Base-by-base conservation (phyloP, 371 early-diverging fungal genomes). In the Mortierella sp. region DNA sequence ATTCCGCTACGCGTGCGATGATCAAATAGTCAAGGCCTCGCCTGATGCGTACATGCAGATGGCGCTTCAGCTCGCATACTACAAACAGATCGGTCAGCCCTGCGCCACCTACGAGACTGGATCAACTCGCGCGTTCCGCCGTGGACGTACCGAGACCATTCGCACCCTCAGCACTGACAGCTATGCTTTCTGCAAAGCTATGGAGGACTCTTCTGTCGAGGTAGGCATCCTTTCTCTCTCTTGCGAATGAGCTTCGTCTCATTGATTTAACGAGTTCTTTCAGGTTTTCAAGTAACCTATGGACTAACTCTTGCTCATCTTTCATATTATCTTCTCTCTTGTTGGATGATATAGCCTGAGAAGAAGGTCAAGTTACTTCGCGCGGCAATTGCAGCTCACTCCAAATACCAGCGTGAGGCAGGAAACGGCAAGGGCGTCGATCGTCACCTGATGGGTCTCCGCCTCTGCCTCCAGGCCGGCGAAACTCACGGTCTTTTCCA, bases 31-130 rank as follows among this genome's bases (percentile, higher is more conserved):
- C 68, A 93, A 94, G 70, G 84, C 94, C 8, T 90, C 95, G 18
- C 97, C 98, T 2, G 98, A 98, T 83, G 97, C 97, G 0, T 98
- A 92, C 87, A 90, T 94, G 49, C 98, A 98, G 89, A 94, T 98
- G 93, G 94, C 93, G 0, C 77, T 98, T 41, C 98, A 98, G 88
- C 86, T 97, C 1, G 92, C 96, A 7, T 97, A 95, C 89, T 95
- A 92, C 87, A 93, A 94, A 71, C 76, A 95, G 14, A 95, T 97
- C 79, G 87, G 90, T 12, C 78, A 87, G 32, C 86, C 91, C 35
- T 92, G 92, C 3, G 87, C 96, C 0, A 96, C 96, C 6, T 97
- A 97, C 81, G 98, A 97, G 83, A 95, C 97, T 1, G 96, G 93
- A 0, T 91, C 93, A 32, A 97, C 97, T 1, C 93, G 98, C 48